Conservation (phyloP, 345 rosid genomes). For the Erodium maritimum region DNA sequence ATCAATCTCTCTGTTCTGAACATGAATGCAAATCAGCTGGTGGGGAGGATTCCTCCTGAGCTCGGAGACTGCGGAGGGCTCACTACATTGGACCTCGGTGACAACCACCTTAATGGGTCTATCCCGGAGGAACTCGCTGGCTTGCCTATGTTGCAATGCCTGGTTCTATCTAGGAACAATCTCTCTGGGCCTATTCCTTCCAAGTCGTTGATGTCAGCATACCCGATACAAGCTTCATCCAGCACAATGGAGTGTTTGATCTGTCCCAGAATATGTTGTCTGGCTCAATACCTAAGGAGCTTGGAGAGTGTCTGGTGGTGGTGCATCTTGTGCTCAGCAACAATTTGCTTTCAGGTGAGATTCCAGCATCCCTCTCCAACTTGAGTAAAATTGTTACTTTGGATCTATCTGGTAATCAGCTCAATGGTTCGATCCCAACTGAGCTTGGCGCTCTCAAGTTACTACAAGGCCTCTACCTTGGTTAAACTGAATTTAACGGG, state of each 20-base stretch:
- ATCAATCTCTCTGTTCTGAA: slow-evolving; percentile 47
- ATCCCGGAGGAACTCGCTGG: slow-evolving; percentile 48
- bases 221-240: slow-evolving; percentile 69
- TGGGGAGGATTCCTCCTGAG: slow-evolving; percentile 51
- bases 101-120: slow-evolving; percentile 55
- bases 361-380: slow-evolving; percentile 59
- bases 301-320: slow-evolving; percentile 58
- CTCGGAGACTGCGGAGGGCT: slow-evolving; percentile 55
- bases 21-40: slow-evolving; percentile 61
- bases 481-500: slow-evolving; percentile 70
- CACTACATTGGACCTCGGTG: slow-evolving; percentile 73
- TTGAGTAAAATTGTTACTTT: slow-evolving; percentile 54
- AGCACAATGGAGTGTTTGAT: slow-evolving; percentile 76
- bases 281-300: slow-evolving; percentile 57
- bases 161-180: slow-evolving; percentile 71
- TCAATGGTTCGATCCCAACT: slow-evolving; percentile 54
- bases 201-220: slow-evolving; percentile 38
- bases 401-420: slow-evolving; percentile 60
- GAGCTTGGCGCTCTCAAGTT: slow-evolving; percentile 52
- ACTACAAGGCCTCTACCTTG: slow-evolving; percentile 78
- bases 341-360: slow-evolving; percentile 59
- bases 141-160: slow-evolving; percentile 60
- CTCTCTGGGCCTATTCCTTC: slow-evolving; percentile 68
- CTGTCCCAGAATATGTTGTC: slow-evolving; percentile 55
- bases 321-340: slow-evolving; percentile 55